Evolutionary conservation across 352 stramenopile species (phyloP).

Genomic region (Globisporangium carolinianum): DNA sequence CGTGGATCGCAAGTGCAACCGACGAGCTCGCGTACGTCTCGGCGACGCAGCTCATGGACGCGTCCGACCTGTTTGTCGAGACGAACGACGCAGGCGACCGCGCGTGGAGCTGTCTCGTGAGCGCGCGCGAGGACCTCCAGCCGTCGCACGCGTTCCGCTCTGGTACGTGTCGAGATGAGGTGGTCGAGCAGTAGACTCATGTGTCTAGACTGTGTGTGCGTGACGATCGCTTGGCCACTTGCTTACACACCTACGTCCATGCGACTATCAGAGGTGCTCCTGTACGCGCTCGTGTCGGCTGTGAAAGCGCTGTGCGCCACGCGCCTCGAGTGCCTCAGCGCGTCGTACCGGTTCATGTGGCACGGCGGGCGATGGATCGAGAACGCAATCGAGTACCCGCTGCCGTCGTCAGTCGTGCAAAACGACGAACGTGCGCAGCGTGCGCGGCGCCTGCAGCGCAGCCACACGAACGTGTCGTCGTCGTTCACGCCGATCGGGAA

Average conservation of each 20-base stretch:
- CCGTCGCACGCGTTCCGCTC: slow-evolving; percentile 28
- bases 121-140: slow-evolving; percentile 34
- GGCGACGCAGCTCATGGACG: slow-evolving; percentile 4
- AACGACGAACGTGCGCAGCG: background rate
- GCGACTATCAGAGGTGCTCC: slow-evolving; percentile 30
- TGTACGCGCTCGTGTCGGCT: slow-evolving; percentile 49
- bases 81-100: background rate
- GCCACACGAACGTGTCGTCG: slow-evolving; percentile 9
- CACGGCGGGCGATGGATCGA: slow-evolving; percentile 54
- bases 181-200: background rate
- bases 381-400: slow-evolving; percentile 39
- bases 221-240: background rate
- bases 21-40: slow-evolving; percentile 8
- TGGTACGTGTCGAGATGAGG: slow-evolving; percentile 7
- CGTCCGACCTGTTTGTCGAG: slow-evolving; percentile 23
- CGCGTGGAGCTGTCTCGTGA: slow-evolving; percentile 25
- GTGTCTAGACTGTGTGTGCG: background rate
- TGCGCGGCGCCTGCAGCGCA: slow-evolving; percentile 8
- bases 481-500: slow-evolving; percentile 8
- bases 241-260: background rate
- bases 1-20: slow-evolving; percentile 16
- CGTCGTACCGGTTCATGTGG: slow-evolving; percentile 52
- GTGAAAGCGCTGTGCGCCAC: slow-evolving; percentile 47
- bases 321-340: slow-evolving; percentile 43
- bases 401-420: background rate